Evolutionary conservation across 306 rosid species (phyloP).

Genomic region (Astragalus glycyphyllos): DNA sequence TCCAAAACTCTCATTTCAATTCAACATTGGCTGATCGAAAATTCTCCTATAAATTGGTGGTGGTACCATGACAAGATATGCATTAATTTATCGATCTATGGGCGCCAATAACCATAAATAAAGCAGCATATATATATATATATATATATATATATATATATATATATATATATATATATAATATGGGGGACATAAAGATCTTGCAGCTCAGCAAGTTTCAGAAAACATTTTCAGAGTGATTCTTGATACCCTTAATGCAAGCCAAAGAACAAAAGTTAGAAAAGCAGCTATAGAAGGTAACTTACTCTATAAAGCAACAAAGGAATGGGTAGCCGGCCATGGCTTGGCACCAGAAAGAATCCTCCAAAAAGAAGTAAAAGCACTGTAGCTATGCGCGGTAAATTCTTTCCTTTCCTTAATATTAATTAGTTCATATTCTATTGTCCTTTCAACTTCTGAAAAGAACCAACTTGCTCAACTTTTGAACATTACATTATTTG

Average conservation of each 20-base stretch:
- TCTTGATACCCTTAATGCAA: conserved; percentile 19
- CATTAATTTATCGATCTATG: background rate
- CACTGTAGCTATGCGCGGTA: too few relatives aligned
- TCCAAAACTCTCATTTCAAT: too few relatives aligned
- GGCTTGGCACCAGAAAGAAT: background rate
- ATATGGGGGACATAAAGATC: background rate
- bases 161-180: background rate
- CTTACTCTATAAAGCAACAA: background rate
- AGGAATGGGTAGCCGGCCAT: background rate
- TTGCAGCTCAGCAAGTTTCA: background rate
- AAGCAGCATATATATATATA: background rate
- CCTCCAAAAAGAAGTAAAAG: too few relatives aligned
- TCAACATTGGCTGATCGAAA: too few relatives aligned
- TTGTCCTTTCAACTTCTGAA: background rate
- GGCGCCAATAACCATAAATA: background rate
- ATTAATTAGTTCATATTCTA: too few relatives aligned
- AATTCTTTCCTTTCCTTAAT: too few relatives aligned
- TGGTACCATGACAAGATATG: background rate
- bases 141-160: background rate
- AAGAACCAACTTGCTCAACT: background rate
- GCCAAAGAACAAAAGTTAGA: conserved; percentile 19
- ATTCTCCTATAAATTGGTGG: background rate
- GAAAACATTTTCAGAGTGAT: background rate
- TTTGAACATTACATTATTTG: background rate
- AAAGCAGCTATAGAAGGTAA: background rate